Evolutionary conservation across 106 monocot species (phyloP), one percentile per base, ranked within the genome.

Genomic region (Allium sativum): DNA sequence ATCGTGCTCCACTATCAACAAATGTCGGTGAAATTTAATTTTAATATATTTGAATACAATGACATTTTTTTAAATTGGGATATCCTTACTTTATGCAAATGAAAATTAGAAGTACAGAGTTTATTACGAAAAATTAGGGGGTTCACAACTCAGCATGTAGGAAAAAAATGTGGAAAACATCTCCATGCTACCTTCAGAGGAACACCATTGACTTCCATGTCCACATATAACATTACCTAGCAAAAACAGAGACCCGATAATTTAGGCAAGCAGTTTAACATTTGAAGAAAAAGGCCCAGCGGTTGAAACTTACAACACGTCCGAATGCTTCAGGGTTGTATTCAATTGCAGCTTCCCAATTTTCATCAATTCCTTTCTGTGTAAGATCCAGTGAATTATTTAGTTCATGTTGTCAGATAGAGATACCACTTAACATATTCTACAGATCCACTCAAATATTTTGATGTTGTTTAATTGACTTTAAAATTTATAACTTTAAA

Each of bases 141-240:
- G 42, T 4, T 31, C 1, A 31, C 31, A 31, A 31, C 31, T 31
- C 5, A 2, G 5, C 31, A 31, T 31, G 31, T 21, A 72, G 18
- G 10, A 55, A 4, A 10, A 51, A 12, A 71, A 63, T 45, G 48
- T 7, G 17, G 56, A 48, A 40, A 45, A 47, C 55, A 52, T 57
- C 52, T 18, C 31, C 54, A 59, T 51, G 54, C 53, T 79, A 96
- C 95, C 95, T 96, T 96, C 66, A 96, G 31, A 67, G 95, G 95
- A 76, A 90, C 70, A 54, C 95, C 95, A 82, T 96, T 96, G 70
- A 96, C 95, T 78, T 96, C 95, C 95, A 96, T 90, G 70, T 96
- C 90, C 67, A 96, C 95, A 67, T 96, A 96, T 44, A 96, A 57
- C 95, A 96, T 96, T 67, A 96, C 81, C 95, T 96, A 68, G 31